These are phyloP conservation scores for Magnolia changhungtana DNA, from an alignment of 164 flowering plant genomes.

Conservation along the genomic window DNA sequence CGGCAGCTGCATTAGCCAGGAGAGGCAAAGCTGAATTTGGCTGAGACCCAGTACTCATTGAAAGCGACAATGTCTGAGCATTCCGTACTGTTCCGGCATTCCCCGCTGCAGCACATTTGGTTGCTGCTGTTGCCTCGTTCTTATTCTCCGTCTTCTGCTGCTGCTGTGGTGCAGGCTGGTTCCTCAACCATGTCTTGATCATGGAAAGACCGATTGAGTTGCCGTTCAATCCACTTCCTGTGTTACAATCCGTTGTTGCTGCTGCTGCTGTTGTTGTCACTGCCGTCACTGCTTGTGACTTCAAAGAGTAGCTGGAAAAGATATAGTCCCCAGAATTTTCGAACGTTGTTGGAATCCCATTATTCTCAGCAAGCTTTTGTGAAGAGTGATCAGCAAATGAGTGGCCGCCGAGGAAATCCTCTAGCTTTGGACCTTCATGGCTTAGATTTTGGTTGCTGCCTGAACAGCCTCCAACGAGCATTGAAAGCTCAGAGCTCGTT, in stretches of 20 bases:
- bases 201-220: constrained; percentile 69
- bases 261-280: constrained; percentile 9
- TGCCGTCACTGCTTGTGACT: constrained; percentile 15
- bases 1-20: constrained; percentile 13
- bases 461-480: constrained; percentile 37
- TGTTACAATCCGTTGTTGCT: not conserved
- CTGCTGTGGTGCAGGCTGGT: constrained; percentile 39
- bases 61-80: constrained; percentile 58
- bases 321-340: constrained; percentile 26
- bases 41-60: constrained; percentile 67
- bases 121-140: not conserved
- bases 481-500: constrained; percentile 31
- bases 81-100: constrained; percentile 13
- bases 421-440: constrained; percentile 68
- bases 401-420: constrained; percentile 68
- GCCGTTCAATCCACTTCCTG: constrained; percentile 9
- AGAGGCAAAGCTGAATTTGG: constrained; percentile 37
- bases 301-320: constrained; percentile 34
- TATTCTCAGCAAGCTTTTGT: constrained; percentile 22
- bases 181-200: constrained; percentile 93
- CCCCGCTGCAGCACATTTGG: not conserved
- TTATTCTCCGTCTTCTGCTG: constrained; percentile 22
- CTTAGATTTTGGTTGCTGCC: constrained; percentile 33
- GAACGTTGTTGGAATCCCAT: constrained; percentile 12
- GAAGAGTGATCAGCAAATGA: constrained; percentile 33